Evolutionary conservation across 495 filamentous ascomycete species (phyloP), one percentile per base, ranked within the genome.

Genomic region (Xylaria palmicola): DNA sequence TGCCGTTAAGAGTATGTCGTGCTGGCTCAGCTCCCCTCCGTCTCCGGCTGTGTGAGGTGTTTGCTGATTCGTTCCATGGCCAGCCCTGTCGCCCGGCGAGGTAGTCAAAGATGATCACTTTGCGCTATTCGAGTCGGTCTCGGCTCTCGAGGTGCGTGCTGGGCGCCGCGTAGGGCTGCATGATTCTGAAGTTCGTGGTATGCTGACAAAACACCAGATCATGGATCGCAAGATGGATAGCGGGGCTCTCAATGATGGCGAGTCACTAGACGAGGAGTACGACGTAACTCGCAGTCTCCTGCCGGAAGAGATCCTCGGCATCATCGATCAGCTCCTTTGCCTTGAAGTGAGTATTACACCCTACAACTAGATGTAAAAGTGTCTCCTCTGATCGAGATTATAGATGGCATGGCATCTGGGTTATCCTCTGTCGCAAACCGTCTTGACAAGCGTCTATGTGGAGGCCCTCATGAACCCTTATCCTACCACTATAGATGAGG

Each of bases 221-320:
- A 96, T 97, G 92, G 94, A 98, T 69, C 86, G 88, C 0, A 98
- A 97, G 73, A 98, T 98, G 94, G 94, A 98, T 70, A 97, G 90
- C 69, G 94, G 94, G 30, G 90, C 86, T 65, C 73, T 94, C 15
- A 82, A 81, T 12, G 83, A 87, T 9, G 90, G 86, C 41, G 91
- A 96, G 65, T 87, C 86, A 32, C 80, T 96, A 6, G 89, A 96
- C 62, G 88, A 93, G 52, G 85, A 90, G 62, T 98, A 96, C 77
- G 90, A 98, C 73, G 83, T 90, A 55, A 80, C 84, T 56, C 76
- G 81, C 58, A 77, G 82, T 48, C 75, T 97, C 30, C 75, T 85
- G 45, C 89, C 93, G 6, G 85, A 88, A 68, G 88, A 98, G 71
- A 83, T 96, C 3, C 75, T 97, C 56, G 93, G 94, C 24, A 89